Percentiles rank a stretch among this genome's conserved stretches.
phyloP scores from a whole-genome alignment of 1,284 basidiomycete genomes.

The Lignosus rhinocerotis region DNA sequence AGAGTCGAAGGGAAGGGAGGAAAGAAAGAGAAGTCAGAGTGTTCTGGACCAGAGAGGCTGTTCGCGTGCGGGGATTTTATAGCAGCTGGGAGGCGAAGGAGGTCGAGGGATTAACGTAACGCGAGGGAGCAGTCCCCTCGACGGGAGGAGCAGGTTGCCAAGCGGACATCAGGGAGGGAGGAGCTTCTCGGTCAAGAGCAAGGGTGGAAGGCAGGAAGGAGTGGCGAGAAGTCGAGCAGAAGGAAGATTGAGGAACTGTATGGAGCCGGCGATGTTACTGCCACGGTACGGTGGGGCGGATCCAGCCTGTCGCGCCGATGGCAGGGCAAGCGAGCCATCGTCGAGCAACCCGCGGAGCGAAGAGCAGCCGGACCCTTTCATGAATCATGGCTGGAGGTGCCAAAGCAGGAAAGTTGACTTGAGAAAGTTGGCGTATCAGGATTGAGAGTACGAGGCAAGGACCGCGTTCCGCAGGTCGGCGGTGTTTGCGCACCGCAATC shows the following conservation, averaged over 20 bases:
- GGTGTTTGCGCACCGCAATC: neutral
- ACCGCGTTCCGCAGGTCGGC: neutral
- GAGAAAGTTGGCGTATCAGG: neutral
- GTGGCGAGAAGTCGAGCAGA: neutral
- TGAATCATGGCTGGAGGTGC: neutral
- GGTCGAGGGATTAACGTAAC: neutral
- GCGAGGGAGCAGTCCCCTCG: neutral
- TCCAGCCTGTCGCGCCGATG: neutral
- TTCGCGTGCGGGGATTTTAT: neutral
- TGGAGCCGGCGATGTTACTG: neutral
- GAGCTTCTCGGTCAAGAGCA: neutral
- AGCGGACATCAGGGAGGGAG: no score
- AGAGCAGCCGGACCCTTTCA: neutral
- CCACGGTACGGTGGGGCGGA: neutral
- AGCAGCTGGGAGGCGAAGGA: neutral
- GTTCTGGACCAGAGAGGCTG: neutral
- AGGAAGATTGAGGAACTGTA: neutral
- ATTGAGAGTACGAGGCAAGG: neutral
- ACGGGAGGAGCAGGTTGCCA: neutral
- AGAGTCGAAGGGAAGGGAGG: neutral
- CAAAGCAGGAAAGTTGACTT: neutral
- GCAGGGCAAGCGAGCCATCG: neutral
- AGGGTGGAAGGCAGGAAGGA: neutral
- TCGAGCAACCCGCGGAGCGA: neutral
- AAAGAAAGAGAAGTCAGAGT: neutral